Base-by-base conservation (phyloP, 2,329 filamentous ascomycete genomes). In the Aspergillus calidoustus region DNA sequence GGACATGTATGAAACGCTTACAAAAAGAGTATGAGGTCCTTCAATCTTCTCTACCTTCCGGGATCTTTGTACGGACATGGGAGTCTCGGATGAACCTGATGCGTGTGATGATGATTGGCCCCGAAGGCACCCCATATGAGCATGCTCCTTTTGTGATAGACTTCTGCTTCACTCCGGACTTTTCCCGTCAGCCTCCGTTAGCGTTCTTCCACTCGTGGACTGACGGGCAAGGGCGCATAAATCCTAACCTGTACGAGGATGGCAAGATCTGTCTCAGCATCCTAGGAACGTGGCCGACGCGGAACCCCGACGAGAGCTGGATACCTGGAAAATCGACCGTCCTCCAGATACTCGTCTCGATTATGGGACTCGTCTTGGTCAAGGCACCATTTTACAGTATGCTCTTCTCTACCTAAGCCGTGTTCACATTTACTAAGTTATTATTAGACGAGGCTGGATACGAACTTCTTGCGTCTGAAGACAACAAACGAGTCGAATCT, bases 231-330 rank as follows among this genome's bases (percentile, higher is more conserved):
- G 83, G 83, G 1, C 77, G 79, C n/a, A 77, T 88, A 25, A 89
- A 88, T 64, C 86, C 86, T 0, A 89, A 89, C 65, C 72, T 89
- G 1, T 88, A 88, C 70, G 85, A 88, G 65, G 83, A 87, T 62
- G 86, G 86, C 25, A 87, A 84, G 68, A 86, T 88, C 34, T 88
- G 86, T 66, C 74, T 88, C 17, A 84, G 81, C 63, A 71, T 88
- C 23, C 73, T 88, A 4, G 85, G 85, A 13, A 88, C 86, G 2
- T 88, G 86, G 86, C 81, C 84, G 57, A 79, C 82, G 0, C 78
- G 83, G 59, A 75, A 82, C 63, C 74, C 80, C 3, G 80, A 80
- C 43, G 85, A 87, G 69, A 78, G 73, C 41, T 88, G 86, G 86
- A 82, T 76, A 25, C 73, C 83, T 1, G 73, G 74, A 0, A 81